phyloP scores from a whole-genome alignment of 169 alveolate genomes.

The Cystoisospora suis region DNA sequence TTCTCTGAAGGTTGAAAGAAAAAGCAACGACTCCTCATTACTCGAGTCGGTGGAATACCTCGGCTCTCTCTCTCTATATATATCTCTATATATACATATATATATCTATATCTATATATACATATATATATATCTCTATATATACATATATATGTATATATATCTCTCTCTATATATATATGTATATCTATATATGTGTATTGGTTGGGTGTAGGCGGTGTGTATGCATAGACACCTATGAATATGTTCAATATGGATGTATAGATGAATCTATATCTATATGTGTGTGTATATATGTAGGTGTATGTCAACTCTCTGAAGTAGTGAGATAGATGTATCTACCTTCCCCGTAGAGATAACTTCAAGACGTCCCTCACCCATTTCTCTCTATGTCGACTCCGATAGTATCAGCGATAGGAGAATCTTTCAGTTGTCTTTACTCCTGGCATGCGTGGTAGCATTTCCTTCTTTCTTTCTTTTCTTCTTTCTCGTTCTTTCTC shows the following conservation, averaged over 20 bases:
- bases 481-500: no score
- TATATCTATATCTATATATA: not conserved
- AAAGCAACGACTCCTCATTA: slow-evolving; percentile 45
- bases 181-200: not conserved
- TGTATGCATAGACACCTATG: not conserved
- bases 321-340: not conserved
- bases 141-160: not conserved
- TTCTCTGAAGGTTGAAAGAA: not conserved
- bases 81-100: not conserved
- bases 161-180: not conserved
- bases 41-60: slow-evolving; percentile 48
- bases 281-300: not conserved
- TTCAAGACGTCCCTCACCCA: not conserved
- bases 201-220: not conserved
- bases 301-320: not conserved
- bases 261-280: not conserved
- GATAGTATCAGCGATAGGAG: not conserved
- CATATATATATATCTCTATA: not conserved
- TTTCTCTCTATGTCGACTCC: not conserved
- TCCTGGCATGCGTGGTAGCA: not conserved
- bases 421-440: not conserved
- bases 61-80: slow-evolving; percentile 2
- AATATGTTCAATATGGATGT: not conserved
- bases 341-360: not conserved
- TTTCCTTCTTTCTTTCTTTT: not conserved